Base-by-base conservation (phyloP, 306 rosid species). In the Vigna trinervia region DNA sequence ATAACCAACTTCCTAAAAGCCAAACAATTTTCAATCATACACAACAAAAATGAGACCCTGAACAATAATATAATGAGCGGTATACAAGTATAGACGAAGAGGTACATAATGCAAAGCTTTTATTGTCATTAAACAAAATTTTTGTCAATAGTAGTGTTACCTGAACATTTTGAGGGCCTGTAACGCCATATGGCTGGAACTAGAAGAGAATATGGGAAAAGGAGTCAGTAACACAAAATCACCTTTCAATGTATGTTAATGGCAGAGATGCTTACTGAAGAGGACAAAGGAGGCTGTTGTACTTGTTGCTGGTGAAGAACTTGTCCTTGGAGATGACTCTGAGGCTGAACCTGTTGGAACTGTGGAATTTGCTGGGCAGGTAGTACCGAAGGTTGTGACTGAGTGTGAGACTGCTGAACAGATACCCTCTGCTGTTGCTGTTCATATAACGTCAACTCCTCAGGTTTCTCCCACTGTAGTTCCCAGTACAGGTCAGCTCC, bases 381-480 rank as follows among this genome's bases (percentile, higher is more conserved):
- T 62, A 47, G 75, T 63, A 76, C 54, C 81, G 87, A 90, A 73
- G 87, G 79, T n/a, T 84, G 90, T 26, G 90, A 67, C 80, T 80
- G 91, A 80, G 71, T 75, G 59, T 78, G 92, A 65, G 88, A 81
- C 81, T 85, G 91, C 86, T 81, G 87, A 85, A 81, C 83, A 76
- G 89, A 70, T 71, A 82, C 76, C 71, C 81, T 89, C 81, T 72
- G 94, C 77, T 91, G 97, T 71, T 87, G 88, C 77, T 79, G 91
- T 86, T 96, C 99, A 72, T 60, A 76, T 74, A 43, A 71, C 5
- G 70, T 61, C 65, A 92, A 72, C 86, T 96, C 96, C 65, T 92
- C 96, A 50, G 99, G 99, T 82, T 86, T 96, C 88, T 96, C 99
- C 99, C 98, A 96, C 98, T 92, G 78, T 36, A 87, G 69, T 72